Base-by-base conservation (phyloP, 495 filamentous ascomycete species). In the Penicillium bialowiezense region DNA sequence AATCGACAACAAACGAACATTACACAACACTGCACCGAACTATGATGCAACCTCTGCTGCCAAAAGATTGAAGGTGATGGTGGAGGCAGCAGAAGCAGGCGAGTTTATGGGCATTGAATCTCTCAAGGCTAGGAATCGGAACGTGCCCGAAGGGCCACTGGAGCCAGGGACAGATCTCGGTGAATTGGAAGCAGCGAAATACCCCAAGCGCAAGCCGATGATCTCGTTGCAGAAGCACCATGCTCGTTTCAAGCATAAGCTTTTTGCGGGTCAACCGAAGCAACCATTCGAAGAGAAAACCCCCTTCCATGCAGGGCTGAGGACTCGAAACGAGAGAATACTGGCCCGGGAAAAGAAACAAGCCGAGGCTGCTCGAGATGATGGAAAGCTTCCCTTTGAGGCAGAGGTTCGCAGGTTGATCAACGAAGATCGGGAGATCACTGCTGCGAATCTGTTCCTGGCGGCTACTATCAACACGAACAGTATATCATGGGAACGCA, bases 41-140 rank as follows among this genome's bases (percentile, higher is more conserved):
- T 74, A 74, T 53, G 65, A 74, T 66, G 73, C 73, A 24, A 71
- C 67, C 2, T 63, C 68, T 28, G 64, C 73, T 6, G 73, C 73
- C 14, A 63, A 50, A 24, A 54, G 70, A 9, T 57, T 75, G 5
- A 58, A 67, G 2, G 56, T 59, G 1, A 73, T 74, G 69, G 67
- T 73, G 54, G 69, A 71, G 32, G 67, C 67, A 7, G 72, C 72
- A 5, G 72, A 74, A 43, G 66, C 68, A 3, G 72, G 69, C 3
- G 68, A 73, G 23, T 75, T 71, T 29, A 63, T 59, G 50, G 65
- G 71, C 0, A 26, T 73, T 40, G 67, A 64, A 3, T 70, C 69
- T 20, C 55, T 71, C 43, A 75, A 70, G 26, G 45, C 61, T n/a
- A 53, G 54, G 34, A 54, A 59, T 34, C 54, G 46, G 20, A 58